Evolutionary conservation across 202 grass and related monocot species (phyloP).

Genomic region (Carex sylvatica): DNA sequence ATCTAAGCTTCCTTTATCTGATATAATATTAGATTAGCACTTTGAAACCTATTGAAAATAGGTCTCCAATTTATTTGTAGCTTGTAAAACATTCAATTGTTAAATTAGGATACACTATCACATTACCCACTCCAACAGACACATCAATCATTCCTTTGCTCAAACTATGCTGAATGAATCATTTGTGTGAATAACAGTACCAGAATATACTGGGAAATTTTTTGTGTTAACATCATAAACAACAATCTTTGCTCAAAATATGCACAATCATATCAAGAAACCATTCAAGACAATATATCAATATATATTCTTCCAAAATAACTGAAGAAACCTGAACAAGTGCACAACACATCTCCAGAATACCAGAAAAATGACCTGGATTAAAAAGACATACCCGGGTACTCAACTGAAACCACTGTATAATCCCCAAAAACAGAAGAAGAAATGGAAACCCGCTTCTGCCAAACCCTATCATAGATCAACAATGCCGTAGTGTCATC

Average conservation of each 20-base stretch:
- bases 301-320: constrained; percentile 2
- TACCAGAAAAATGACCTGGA: constrained; percentile 1
- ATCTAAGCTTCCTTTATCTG: not conserved
- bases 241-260: not conserved
- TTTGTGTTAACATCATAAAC: not conserved
- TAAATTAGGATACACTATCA: not conserved
- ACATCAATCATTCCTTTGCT: not conserved
- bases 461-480: constrained; percentile 81
- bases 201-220: not conserved
- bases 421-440: constrained; percentile 82
- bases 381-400: constrained; percentile 64
- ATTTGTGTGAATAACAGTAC: not conserved
- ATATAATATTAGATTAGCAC: not conserved
- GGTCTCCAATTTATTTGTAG: not conserved
- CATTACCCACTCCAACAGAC: not conserved
- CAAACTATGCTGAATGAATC: not conserved
- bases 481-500: constrained; percentile 61
- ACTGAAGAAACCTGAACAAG: constrained; percentile 15
- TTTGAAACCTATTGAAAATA: not conserved
- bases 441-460: constrained; percentile 71
- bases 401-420: constrained; percentile 65
- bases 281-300: not conserved
- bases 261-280: constrained; percentile 4
- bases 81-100: not conserved
- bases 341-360: not conserved